Base-by-base conservation (phyloP, 2,329 filamentous ascomycete genomes). In the Colletotrichum higginsianum region DNA sequence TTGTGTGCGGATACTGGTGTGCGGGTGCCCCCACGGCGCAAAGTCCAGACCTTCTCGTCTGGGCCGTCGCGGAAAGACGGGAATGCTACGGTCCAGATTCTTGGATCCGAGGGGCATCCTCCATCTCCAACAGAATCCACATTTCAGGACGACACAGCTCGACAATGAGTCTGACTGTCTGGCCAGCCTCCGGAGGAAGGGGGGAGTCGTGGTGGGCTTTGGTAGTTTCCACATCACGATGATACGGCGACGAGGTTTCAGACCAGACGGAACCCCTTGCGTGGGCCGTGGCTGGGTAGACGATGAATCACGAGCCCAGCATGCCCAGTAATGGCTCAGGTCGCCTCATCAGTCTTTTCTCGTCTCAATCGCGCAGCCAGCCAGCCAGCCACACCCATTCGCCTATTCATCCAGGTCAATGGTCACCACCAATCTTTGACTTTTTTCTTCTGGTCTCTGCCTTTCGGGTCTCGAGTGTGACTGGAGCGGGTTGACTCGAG, bases 211-310 rank as follows among this genome's bases (percentile, higher is more conserved):
- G 16, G 61, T 55, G 61, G 49, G 38, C 30, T 66, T 21, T 57
- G 44, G 21, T 53, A 16, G 18, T 18, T 57, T 66, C n/a, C 55
- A 65, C 64, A 60, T 72, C 40, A 64, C 53, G 46, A 64, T 72
- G 53, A 72, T 47, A 71, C 69, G 65, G 65, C 57, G 58, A 72
- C 47, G 53, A 47, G 65, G 69, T 72, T 72, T 72, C 69, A 72
- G 69, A 64, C 58, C 38, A 16, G 58, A 50, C 40, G 65, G 44
- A 40, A 49, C 68, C 53, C 65, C 58, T 68, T 63, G 26, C 21
- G 35, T 23, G 47, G 61, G 50, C 40, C 23, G 47, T 30, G 49
- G 61, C 61, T 52, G 6, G 16, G 9, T 15, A 16, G 46, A 35
- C 26, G 50, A 35, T 55, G 56, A 58, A 55, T 40, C 47, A 63